phyloP scores from a whole-genome alignment of 805 yeast species.

The Hanseniaspora clermontiae region DNA sequence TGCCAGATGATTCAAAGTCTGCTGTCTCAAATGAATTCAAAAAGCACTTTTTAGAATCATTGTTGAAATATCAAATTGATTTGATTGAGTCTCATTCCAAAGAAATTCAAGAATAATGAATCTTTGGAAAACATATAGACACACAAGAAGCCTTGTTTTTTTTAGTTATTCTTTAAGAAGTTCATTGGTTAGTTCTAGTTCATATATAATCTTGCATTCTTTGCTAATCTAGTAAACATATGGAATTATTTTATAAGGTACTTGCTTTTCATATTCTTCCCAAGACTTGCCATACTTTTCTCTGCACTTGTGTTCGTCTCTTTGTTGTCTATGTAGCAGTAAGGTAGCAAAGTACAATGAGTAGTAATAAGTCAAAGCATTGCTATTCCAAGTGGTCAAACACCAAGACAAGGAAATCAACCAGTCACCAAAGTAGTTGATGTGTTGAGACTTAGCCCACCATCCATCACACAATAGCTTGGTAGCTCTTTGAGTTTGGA shows the following conservation, averaged over 20 bases:
- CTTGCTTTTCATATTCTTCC: slow-evolving; percentile 66
- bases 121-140: neutral
- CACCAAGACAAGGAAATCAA: slow-evolving; percentile 85
- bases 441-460: slow-evolving; percentile 92
- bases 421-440: slow-evolving; percentile 94
- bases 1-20: slow-evolving; percentile 29
- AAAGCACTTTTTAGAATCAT: slow-evolving; percentile 38
- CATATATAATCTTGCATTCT: neutral
- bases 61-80: slow-evolving; percentile 50
- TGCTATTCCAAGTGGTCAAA: slow-evolving; percentile 68
- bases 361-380: slow-evolving; percentile 80
- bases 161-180: neutral
- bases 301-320: slow-evolving; percentile 87
- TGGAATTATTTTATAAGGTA: slow-evolving; percentile 86
- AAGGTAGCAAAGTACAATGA: slow-evolving; percentile 70
- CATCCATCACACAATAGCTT: slow-evolving; percentile 79
- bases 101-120: slow-evolving; percentile 41
- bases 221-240: slow-evolving; percentile 46
- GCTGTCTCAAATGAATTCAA: slow-evolving; percentile 36
- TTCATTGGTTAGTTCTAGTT: neutral
- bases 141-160: neutral
- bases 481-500: slow-evolving; percentile 65
- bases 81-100: slow-evolving; percentile 49
- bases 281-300: slow-evolving; percentile 77
- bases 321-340: slow-evolving; percentile 71